Percentiles rank a stretch among this genome's conserved stretches.
phyloP scores from a whole-genome alignment of 306 rosid genomes.

The Clitoria ternatea region DNA sequence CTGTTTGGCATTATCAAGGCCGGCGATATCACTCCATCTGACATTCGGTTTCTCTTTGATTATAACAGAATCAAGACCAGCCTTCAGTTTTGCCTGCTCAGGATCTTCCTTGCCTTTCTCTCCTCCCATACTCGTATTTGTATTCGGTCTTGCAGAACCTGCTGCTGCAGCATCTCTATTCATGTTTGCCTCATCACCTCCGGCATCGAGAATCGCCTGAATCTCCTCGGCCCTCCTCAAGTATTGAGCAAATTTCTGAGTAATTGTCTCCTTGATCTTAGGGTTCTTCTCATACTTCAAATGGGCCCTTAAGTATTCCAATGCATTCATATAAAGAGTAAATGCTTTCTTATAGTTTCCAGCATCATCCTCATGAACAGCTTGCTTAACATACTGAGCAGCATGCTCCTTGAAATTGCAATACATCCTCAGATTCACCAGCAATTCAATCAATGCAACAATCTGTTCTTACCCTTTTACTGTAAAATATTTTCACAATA shows the following conservation, averaged over 20 bases:
- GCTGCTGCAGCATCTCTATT: slow-evolving; percentile 55
- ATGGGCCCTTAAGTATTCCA: slow-evolving; percentile 69
- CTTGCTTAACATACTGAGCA: slow-evolving; percentile 71
- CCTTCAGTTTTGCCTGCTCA: slow-evolving; percentile 61
- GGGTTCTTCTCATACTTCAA: slow-evolving; percentile 82
- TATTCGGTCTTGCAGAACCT: slow-evolving; percentile 49
- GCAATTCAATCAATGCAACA: neutral
- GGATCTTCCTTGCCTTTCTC: slow-evolving; percentile 74
- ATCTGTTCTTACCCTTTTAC: neutral
- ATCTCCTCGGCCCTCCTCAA: slow-evolving; percentile 86
- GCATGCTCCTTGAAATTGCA: slow-evolving; percentile 86
- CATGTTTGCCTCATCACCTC: slow-evolving; percentile 53
- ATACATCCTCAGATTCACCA: slow-evolving; percentile 46
- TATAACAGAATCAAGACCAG: slow-evolving; percentile 73
- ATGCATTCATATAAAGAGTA: slow-evolving; percentile 69
- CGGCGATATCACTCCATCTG: slow-evolving; percentile 77
- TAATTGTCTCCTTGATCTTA: slow-evolving; percentile 64
- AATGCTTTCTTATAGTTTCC: slow-evolving; percentile 74
- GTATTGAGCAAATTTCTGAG: slow-evolving; percentile 72
- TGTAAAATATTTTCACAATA: neutral
- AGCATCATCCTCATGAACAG: slow-evolving; percentile 72
- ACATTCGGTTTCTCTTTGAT: slow-evolving; percentile 75
- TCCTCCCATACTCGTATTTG: slow-evolving; percentile 40
- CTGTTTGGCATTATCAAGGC: slow-evolving; percentile 75
- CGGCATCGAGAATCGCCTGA: slow-evolving; percentile 58